These are phyloP conservation scores for Phoma sp. DNA, from an alignment of 2,329 filamentous ascomycete species.

Conservation along the genomic window DNA sequence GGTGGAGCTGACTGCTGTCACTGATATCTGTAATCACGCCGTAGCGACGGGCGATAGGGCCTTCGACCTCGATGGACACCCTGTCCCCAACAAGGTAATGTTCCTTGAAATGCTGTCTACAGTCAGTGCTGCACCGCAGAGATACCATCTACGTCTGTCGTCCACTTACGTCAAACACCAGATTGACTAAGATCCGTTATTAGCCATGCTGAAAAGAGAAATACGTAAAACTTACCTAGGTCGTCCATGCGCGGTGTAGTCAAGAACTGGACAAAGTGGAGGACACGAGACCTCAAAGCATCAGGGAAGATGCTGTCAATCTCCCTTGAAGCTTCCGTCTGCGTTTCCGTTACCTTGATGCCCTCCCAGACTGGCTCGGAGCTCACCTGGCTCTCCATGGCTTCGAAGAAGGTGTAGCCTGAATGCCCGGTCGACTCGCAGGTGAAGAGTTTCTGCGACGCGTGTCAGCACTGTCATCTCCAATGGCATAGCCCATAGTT, in stretches of 20 bases:
- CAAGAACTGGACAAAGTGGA: constrained; percentile 91
- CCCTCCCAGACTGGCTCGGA: constrained; percentile 31
- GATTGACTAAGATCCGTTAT: constrained; percentile 35
- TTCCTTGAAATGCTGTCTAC: constrained; percentile 43
- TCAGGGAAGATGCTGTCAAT: constrained; percentile 93
- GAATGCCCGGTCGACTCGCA: constrained; percentile 96
- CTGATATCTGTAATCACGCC: constrained; percentile 42
- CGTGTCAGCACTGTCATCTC: constrained; percentile 27
- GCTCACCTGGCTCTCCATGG: constrained; percentile 86
- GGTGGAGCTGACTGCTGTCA: constrained; percentile 39
- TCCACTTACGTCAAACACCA: constrained; percentile 38
- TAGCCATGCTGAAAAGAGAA: constrained; percentile 27
- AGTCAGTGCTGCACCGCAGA: constrained; percentile 1
- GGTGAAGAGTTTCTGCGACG: constrained; percentile 78
- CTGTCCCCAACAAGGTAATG: constrained; percentile 41
- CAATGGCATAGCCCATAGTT: neutral
- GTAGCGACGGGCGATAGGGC: constrained; percentile 28
- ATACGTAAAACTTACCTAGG: constrained; percentile 58
- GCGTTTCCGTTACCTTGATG: constrained; percentile 39
- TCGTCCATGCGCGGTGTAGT: constrained; percentile 84
- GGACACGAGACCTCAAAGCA: constrained; percentile 84
- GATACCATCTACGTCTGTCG: neutral
- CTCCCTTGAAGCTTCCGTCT: constrained; percentile 74
- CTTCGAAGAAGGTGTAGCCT: constrained; percentile 89
- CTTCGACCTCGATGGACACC: constrained; percentile 43